Conservation (phyloP, 805 yeast genomes). For the Metschnikowia kofuensis region DNA sequence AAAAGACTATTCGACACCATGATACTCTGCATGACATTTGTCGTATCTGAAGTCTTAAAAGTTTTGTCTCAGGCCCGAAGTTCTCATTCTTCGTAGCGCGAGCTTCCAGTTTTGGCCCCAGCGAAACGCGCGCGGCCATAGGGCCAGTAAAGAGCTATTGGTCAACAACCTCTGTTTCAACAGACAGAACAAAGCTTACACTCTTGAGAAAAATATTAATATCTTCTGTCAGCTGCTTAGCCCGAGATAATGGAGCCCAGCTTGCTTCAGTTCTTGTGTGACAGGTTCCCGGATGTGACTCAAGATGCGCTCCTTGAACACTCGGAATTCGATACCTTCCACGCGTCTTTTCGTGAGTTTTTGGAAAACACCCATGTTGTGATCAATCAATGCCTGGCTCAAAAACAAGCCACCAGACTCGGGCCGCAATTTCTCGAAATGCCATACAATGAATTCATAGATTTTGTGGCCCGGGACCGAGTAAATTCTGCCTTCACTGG, state of each 20-base stretch:
- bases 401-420: background rate
- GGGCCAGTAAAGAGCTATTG: too few relatives aligned
- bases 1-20: too few relatives aligned
- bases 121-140: too few relatives aligned
- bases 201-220: background rate
- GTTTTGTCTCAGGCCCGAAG: too few relatives aligned
- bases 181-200: too few relatives aligned
- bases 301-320: background rate
- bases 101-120: too few relatives aligned
- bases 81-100: too few relatives aligned
- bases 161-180: too few relatives aligned
- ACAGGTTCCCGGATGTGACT: background rate
- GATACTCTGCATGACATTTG: too few relatives aligned
- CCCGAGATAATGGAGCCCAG: slow-evolving; percentile 4
- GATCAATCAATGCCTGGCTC: too few relatives aligned
- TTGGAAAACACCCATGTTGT: slow-evolving; percentile 1
- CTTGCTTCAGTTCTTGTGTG: slow-evolving; percentile 3
- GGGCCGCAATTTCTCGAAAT: background rate
- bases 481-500: background rate
- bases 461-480: background rate
- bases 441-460: slow-evolving; percentile 2
- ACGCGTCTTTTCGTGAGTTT: background rate
- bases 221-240: background rate
- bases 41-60: too few relatives aligned
- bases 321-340: slow-evolving; percentile 1